Evolutionary conservation across 2,329 filamentous ascomycete genomes (phyloP), one percentile per base, ranked within the genome.

Genomic region (Colletotrichum lentis): DNA sequence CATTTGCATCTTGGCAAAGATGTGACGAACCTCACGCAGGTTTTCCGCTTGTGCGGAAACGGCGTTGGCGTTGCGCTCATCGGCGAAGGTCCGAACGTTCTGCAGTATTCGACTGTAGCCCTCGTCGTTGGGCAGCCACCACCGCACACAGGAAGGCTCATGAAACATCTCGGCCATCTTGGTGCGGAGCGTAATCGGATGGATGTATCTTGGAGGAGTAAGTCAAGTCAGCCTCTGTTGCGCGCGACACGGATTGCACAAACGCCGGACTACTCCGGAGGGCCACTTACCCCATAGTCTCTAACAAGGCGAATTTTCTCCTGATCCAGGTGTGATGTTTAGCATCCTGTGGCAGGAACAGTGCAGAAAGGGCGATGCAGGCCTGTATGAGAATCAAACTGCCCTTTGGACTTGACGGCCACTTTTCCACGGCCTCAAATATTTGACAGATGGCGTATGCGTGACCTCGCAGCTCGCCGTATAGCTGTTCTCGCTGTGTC

Each of bases 111-210:
- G 86, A 12, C 87, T 90, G 73, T 91, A 91, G 1, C 87, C 88
- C 80, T 95, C 91, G 70, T 93, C 88, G 76, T 96, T 86, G 2
- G 94, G 92, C 3, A 97, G 85, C 96, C 96, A 99, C 93, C 94
- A 97, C 65, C 90, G 85, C 52, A 87, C 87, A 61, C 94, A 88
- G 22, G 90, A 88, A 16, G 88, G 85, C 50, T 92, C 86, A 68
- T 86, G 83, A 84, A 96, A 97, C 27, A 93, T 78, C 54, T 91
- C 86, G 39, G 91, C 88, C 85, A 98, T 91, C 71, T 90, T 90
- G 39, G 81, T 83, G 66, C 95, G 90, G 73, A 95, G 89, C 14
- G 87, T 87, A 37, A 88, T 82, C 1, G 94, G 91, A 72, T 93
- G 94, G 27, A 97, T 91, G 76, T 96, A 97, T 46, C 95, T 97